phyloP scores from a whole-genome alignment of 192 early-diverging fungal genomes.

The Gamsiella multidivaricata region DNA sequence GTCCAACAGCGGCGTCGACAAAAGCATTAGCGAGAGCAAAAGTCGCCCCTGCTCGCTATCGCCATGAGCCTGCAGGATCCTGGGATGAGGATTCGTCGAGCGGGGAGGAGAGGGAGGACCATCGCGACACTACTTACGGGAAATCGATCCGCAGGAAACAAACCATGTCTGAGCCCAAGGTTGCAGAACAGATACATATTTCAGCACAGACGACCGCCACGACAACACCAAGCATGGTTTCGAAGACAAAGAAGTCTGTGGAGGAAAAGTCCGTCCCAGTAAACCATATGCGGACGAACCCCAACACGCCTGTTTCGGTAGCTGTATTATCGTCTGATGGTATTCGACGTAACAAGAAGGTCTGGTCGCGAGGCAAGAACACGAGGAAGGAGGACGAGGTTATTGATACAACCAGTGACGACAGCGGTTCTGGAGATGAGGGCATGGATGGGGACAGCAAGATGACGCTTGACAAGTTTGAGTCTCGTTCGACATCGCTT shows the following conservation, averaged over 20 bases:
- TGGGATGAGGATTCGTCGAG: conserved; percentile 1
- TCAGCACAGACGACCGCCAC: too few relatives aligned
- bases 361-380: conserved; percentile 32
- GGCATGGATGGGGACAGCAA: neutral
- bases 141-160: neutral
- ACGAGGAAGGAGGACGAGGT: conserved; percentile 41
- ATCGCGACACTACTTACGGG: neutral
- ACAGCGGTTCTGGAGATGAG: conserved; percentile 1
- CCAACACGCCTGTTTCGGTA: neutral
- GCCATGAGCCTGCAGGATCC: neutral
- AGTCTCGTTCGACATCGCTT: too few relatives aligned
- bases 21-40: neutral
- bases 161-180: neutral
- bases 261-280: neutral
- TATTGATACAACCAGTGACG: conserved; percentile 9
- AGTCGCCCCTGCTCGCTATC: neutral
- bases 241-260: too few relatives aligned
- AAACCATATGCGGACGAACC: neutral
- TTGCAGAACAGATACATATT: too few relatives aligned
- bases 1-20: neutral
- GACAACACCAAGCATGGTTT: too few relatives aligned
- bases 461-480: neutral
- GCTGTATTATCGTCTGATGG: neutral
- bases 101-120: neutral
- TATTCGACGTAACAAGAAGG: conserved; percentile 31